phyloP scores from a whole-genome alignment of 2,329 filamentous ascomycete species.

The Camillea tinctor region DNA sequence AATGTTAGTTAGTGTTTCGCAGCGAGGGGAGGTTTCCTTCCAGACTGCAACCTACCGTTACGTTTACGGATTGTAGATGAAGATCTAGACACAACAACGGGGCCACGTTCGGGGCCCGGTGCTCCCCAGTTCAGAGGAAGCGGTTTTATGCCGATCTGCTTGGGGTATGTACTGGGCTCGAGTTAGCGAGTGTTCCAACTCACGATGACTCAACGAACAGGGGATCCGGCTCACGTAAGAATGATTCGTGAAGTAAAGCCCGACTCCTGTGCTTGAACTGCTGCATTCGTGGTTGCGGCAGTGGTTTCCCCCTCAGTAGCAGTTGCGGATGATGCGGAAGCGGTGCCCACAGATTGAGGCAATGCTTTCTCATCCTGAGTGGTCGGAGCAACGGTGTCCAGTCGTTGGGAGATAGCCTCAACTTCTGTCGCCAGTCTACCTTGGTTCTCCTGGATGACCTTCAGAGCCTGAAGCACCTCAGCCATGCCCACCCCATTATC shows the following conservation, averaged over 20 bases:
- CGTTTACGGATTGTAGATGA: constrained; percentile 74
- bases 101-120: constrained; percentile 73
- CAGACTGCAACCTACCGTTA: constrained; percentile 59
- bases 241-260: constrained; percentile 54
- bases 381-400: constrained; percentile 28
- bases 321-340: constrained; percentile 13
- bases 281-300: constrained; percentile 23
- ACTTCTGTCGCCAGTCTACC: constrained; percentile 27
- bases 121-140: constrained; percentile 86
- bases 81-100: constrained; percentile 80
- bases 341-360: constrained; percentile 14
- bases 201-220: background rate
- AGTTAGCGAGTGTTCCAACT: constrained; percentile 10
- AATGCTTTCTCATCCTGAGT: constrained; percentile 17
- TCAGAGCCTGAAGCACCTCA: constrained; percentile 30
- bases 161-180: constrained; percentile 71
- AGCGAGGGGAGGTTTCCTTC: constrained; percentile 10
- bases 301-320: constrained; percentile 20
- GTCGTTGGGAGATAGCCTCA: constrained; percentile 28
- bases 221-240: constrained; percentile 43
- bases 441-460: constrained; percentile 31
- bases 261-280: constrained; percentile 37
- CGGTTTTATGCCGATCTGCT: constrained; percentile 92
- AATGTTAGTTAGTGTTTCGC: constrained; percentile 17
- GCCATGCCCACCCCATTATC: constrained; percentile 22